A percentile compares a stretch with the other conserved stretches of the same genome.
These are phyloP conservation scores for Sequoia sempervirens DNA, from an alignment of 75 land plant species.

Conservation along the genomic window DNA sequence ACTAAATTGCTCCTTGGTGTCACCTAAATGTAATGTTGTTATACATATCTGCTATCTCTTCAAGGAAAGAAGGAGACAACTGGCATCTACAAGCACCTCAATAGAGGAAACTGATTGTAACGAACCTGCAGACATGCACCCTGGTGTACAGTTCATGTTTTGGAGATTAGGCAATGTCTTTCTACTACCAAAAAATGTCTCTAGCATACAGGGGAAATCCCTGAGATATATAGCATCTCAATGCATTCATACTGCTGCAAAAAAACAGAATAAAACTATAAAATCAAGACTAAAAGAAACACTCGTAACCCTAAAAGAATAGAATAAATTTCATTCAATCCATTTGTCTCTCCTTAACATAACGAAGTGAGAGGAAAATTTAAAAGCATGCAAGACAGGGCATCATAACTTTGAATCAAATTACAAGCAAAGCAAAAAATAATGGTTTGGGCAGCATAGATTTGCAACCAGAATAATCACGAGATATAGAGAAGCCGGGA, in stretches of 20 bases:
- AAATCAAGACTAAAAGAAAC: neutral
- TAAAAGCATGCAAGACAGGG: neutral
- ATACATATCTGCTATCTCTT: neutral
- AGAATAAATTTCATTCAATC: neutral
- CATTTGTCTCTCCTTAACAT: neutral
- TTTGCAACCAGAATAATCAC: neutral
- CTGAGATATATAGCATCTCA: neutral
- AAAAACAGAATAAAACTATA: neutral
- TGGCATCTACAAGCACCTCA: neutral
- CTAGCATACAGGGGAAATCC: neutral
- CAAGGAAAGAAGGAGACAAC: neutral
- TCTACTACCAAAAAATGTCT: neutral
- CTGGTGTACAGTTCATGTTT: neutral
- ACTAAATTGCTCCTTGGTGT: too few relatives aligned
- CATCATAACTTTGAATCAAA: neutral
- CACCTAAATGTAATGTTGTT: too few relatives aligned
- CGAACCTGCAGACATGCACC: neutral
- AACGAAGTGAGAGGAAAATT: neutral
- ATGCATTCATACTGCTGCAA: neutral
- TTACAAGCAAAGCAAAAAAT: neutral
- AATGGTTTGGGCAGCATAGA: neutral
- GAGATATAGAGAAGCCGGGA: neutral
- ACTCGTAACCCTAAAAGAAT: neutral
- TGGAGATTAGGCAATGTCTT: neutral
- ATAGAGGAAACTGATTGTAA: neutral